Conservation (phyloP, 345 rosid species). For the Arabidopsis suecica region DNA sequence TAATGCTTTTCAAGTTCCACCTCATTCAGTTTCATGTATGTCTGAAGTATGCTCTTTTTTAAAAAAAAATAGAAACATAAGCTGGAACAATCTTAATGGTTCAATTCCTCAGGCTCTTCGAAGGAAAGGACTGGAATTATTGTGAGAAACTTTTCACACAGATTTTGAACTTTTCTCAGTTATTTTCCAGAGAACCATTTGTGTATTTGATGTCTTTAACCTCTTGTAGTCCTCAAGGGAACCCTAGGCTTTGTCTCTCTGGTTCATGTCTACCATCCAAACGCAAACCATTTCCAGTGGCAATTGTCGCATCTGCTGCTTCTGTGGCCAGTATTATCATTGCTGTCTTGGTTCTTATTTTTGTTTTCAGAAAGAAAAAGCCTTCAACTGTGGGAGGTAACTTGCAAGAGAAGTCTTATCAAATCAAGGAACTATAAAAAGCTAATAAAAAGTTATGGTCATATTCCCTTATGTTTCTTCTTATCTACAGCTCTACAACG, state of each 20-base stretch:
- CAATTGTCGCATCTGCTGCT: too few relatives aligned
- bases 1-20: not conserved
- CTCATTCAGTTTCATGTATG: too few relatives aligned
- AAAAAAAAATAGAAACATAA: slow-evolving; percentile 47
- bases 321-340: not conserved
- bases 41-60: too few relatives aligned
- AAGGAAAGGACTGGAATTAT: slow-evolving; percentile 28
- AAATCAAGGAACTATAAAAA: not conserved
- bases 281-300: too few relatives aligned
- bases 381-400: slow-evolving; percentile 2
- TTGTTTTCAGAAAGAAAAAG: slow-evolving; percentile 35
- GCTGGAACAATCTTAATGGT: slow-evolving; percentile 53
- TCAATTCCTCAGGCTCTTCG: slow-evolving; percentile 48
- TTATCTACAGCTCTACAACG: slow-evolving; percentile 19
- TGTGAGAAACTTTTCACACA: slow-evolving; percentile 15
- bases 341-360: slow-evolving; percentile 18
- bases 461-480: not conserved
- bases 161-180: not conserved
- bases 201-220: not conserved
- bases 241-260: slow-evolving; percentile 9
- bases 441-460: not conserved
- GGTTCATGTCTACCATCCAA: too few relatives aligned
- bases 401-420: not conserved
- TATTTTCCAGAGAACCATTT: not conserved
- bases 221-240: slow-evolving; percentile 8